A percentile compares a stretch with the other conserved stretches of the same genome.
Conservation (phyloP, 352 stramenopile genomes). For the Pythium monospermum region DNA sequence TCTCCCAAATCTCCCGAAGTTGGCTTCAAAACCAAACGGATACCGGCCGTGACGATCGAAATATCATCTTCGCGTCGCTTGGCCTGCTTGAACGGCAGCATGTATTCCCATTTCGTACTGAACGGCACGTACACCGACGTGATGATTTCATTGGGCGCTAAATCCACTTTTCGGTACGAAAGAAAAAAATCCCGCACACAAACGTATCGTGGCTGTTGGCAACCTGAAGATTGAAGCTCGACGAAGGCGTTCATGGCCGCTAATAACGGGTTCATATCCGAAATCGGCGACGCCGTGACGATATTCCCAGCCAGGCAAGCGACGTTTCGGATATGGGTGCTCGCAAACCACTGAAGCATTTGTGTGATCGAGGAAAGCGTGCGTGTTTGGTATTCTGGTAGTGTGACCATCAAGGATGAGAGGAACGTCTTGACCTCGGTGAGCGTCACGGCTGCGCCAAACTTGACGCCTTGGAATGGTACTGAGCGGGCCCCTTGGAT, state of each 20-base stretch:
- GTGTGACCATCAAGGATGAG: constrained; percentile 26
- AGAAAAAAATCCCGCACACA: constrained; percentile 93
- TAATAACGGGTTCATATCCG: constrained; percentile 97
- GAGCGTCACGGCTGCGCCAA: constrained; percentile 79
- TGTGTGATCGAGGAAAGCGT: constrained; percentile 55
- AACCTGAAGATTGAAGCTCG: constrained; percentile 36
- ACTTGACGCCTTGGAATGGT: constrained; percentile 56
- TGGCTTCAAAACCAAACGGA: constrained; percentile 73
- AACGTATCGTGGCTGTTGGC: constrained; percentile 30
- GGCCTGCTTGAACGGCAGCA: constrained; percentile 95
- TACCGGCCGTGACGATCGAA: constrained; percentile 93
- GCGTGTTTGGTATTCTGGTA: constrained; percentile 41
- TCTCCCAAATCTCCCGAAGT: constrained; percentile 19
- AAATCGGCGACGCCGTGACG: constrained; percentile 96
- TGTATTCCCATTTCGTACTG: constrained; percentile 86
- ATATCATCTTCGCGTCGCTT: constrained; percentile 96
- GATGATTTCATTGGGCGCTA: constrained; percentile 89
- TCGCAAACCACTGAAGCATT: constrained; percentile 97
- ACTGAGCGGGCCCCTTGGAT: constrained; percentile 48
- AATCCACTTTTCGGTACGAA: constrained; percentile 90
- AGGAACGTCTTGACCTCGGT: constrained; percentile 66
- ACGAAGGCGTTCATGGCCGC: constrained; percentile 78
- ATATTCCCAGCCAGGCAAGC: constrained; percentile 95
- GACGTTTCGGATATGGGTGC: constrained; percentile 96
- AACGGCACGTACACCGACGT: constrained; percentile 89